These are phyloP conservation scores for Iodosphaeria phyllophila DNA, from an alignment of 2,329 filamentous ascomycete species.

Conservation along the genomic window DNA sequence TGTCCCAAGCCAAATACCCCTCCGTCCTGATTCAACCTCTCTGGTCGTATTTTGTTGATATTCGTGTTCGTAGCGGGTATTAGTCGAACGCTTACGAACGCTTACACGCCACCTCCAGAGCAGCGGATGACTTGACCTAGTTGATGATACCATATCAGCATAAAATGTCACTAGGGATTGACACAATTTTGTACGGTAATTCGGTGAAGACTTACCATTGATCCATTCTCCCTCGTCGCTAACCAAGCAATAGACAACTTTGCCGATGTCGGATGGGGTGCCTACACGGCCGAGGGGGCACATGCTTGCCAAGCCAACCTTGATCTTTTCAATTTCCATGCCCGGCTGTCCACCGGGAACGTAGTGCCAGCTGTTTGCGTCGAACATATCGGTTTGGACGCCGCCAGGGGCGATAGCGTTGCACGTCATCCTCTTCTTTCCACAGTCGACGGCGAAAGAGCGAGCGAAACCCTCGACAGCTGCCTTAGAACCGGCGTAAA, in stretches of 20 bases:
- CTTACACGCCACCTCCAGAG: slow-evolving; percentile 14
- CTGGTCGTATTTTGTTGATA: no score
- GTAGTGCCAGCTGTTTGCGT: slow-evolving; percentile 49
- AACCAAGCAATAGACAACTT: slow-evolving; percentile 34
- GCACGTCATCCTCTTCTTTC: slow-evolving; percentile 47
- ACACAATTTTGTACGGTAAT: slow-evolving; percentile 1
- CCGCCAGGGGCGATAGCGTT: slow-evolving; percentile 57
- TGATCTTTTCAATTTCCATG: slow-evolving; percentile 32
- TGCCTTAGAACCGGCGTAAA: slow-evolving; percentile 56
- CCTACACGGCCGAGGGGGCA: slow-evolving; percentile 42
- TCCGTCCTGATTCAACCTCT: no score
- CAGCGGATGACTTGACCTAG: slow-evolving; percentile 16
- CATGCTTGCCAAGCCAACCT: slow-evolving; percentile 31
- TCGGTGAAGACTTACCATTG: slow-evolving; percentile 28
- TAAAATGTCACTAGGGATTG: neutral
- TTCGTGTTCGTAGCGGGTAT: neutral
- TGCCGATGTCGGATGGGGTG: slow-evolving; percentile 37
- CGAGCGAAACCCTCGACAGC: slow-evolving; percentile 57
- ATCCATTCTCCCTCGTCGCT: slow-evolving; percentile 44
- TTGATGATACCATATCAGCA: neutral
- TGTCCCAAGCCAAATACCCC: no score
- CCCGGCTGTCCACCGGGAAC: slow-evolving; percentile 34
- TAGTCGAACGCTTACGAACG: neutral
- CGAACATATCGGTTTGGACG: slow-evolving; percentile 64
- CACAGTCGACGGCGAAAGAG: slow-evolving; percentile 53